phyloP scores from a whole-genome alignment of 768 basidiomycete genomes.

The Tylopilus sp. region DNA sequence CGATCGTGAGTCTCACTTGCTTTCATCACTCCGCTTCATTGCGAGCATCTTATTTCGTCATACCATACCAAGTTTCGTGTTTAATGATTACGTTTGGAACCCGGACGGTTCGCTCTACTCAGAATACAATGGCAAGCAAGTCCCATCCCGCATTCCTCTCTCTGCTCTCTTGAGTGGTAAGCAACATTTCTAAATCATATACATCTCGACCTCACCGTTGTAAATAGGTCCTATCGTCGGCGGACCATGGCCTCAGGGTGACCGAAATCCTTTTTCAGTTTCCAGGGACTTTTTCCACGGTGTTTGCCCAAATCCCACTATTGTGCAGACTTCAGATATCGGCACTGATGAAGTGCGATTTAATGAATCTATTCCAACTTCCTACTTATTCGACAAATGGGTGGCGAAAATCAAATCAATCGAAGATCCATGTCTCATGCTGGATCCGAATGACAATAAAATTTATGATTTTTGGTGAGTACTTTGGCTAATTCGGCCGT shows the following conservation, averaged over 20 bases:
- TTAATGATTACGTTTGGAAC: constrained; percentile 43
- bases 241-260: constrained; percentile 32
- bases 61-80: constrained; percentile 34
- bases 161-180: constrained; percentile 38
- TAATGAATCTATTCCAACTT: constrained; percentile 21
- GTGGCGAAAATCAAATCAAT: constrained; percentile 31
- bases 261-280: constrained; percentile 35
- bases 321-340: constrained; percentile 30
- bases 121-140: constrained; percentile 33
- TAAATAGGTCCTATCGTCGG: constrained; percentile 40
- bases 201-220: neutral
- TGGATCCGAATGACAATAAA: constrained; percentile 21
- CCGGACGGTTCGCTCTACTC: constrained; percentile 34
- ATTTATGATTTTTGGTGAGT: constrained; percentile 39
- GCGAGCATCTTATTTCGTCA: constrained; percentile 1
- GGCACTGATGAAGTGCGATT: constrained; percentile 29
- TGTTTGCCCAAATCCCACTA: constrained; percentile 37
- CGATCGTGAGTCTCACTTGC: constrained; percentile 27
- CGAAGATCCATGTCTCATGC: constrained; percentile 39
- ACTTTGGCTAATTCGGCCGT: neutral
- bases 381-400: constrained; percentile 38
- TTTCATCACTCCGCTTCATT: neutral
- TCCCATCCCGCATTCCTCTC: constrained; percentile 41
- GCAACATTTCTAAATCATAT: neutral
- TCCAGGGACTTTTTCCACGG: constrained; percentile 35